Base-by-base conservation (phyloP, 2,329 filamentous ascomycete species). In the Fusarium graminum region DNA sequence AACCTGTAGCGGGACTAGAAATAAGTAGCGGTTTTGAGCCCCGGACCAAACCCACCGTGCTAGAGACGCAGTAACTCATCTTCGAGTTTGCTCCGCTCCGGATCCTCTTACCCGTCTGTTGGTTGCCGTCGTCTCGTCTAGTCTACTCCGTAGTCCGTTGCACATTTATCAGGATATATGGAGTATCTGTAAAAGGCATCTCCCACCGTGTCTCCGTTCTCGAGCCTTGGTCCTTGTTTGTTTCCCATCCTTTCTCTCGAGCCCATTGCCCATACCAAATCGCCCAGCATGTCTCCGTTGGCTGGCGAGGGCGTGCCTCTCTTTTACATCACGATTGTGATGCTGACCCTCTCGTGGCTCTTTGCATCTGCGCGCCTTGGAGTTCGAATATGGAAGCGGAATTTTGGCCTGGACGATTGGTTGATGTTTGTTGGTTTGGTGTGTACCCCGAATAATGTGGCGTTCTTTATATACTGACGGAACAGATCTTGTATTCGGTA, bases 361-460 rank as follows among this genome's bases (percentile, higher is more conserved):
- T 50, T 58, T 45, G 43, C 52, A 8, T n/a, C 22, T 4, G 30
- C 53, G 4, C 56, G 67, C 1, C 12, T 69, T 1, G 46, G 17
- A 16, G 63, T 68, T 8, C 56, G 67, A n/a, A 47, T 7, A 54
- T 69, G 58, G 61, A 72, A 52, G 14, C 45, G 52, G 4, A 65
- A 53, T 11, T 32, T 71, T 9, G 69, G 69, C 1, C 19, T 70
- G 32, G 69, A 71, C 26, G 69, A 71, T 52, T 70, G 67, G 58
- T 39, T 71, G 9, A 71, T 71, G 69, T 53, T 54, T 25, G 30
- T 10, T 11, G 69, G 69, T 2, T 45, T 71, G 6, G 69, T 70
- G 53, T 30, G 65, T 14, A 4, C 14, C 10, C 14, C 7, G 10
- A 6, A 4, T 4, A 4, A 4, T 7, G 2, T 17, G 6, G 5